Evolutionary conservation across 768 basidiomycete genomes (phyloP).

Genomic region (Tulasnella sp.): DNA sequence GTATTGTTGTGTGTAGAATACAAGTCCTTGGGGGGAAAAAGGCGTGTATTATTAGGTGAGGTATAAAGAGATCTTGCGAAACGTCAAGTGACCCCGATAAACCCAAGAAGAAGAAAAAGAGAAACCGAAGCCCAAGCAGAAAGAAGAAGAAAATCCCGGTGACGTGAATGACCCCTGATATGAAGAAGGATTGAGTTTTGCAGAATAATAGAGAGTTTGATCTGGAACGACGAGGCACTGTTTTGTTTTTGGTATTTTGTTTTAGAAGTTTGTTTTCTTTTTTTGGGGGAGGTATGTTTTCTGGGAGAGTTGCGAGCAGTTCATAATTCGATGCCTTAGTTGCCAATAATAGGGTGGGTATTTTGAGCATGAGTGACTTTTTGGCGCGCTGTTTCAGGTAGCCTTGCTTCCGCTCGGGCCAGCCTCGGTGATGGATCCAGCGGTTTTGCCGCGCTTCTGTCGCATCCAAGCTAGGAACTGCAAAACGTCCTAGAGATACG

Average conservation of each 20-base stretch:
- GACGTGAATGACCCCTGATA: constrained; percentile 6
- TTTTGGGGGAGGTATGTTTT: neutral
- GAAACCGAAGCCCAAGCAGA: neutral
- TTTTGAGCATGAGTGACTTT: neutral
- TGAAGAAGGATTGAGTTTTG: neutral
- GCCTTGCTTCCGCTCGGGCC: constrained; percentile 2
- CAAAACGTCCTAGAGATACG: neutral
- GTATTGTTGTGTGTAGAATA: neutral
- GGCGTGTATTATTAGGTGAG: neutral
- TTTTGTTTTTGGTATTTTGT: neutral
- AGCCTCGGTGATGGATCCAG: neutral
- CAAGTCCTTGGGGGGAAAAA: neutral
- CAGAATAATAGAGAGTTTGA: neutral
- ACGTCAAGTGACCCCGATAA: neutral
- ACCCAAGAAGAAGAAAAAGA: neutral
- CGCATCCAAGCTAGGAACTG: constrained; percentile 23
- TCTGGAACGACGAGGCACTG: neutral
- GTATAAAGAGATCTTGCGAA: neutral
- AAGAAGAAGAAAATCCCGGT: neutral
- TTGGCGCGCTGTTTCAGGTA: neutral
- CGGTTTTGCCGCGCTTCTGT: neutral
- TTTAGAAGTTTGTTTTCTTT: neutral
- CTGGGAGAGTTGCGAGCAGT: neutral
- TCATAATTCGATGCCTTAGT: neutral
- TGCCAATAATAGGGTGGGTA: neutral